Base-by-base conservation (phyloP, 1,284 basidiomycete genomes). In the Cryptococcus hybrid region DNA sequence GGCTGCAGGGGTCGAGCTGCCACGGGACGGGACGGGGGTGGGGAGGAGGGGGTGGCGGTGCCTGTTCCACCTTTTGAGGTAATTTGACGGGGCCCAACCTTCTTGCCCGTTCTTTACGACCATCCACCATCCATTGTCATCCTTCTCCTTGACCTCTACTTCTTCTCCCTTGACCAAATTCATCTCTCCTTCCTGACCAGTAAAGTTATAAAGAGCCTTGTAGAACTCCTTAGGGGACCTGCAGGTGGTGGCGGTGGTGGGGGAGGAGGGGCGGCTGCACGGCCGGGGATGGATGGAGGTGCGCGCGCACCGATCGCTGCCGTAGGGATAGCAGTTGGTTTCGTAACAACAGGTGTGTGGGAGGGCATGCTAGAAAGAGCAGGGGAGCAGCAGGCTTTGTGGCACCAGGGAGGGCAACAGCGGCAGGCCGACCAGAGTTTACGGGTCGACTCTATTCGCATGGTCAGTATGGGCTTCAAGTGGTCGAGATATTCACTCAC, bases 11-110 rank as follows among this genome's bases (percentile, higher is more conserved):
- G 4, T 30, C 4, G 30, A 30, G 4, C 30, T 40, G 80, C 77
- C 8, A 77, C 73, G 0, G 78, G 74, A 8, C 82, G 82, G 15
- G 83, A 82, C 13, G 79, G 78, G 37, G 84, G 82, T 54, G 80
- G 80, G 88, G 85, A 3, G 88, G 87, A 0, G 90, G 88, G 0
- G 84, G 82, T 6, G 90, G 85, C 0, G 88, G 84, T 69, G 59
- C 51, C 15, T 54, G 55, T 47, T 56, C 52, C 34, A 61, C 46
- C 12, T 56, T 38, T 56, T 55, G 39, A 59, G 38, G 39, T 97
- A 97, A 76, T 97, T 96, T 63, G 88, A 88, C 2, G 95, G 95
- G 13, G 93, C 90, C 94, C 94, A 99, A 12, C 92, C 95, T 75
- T 98, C 92, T 24, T 81, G 78, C 0, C 84, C 85, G 56, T 83